phyloP scores from a whole-genome alignment of 192 early-diverging fungal genomes.

The Mortierella alpina region DNA sequence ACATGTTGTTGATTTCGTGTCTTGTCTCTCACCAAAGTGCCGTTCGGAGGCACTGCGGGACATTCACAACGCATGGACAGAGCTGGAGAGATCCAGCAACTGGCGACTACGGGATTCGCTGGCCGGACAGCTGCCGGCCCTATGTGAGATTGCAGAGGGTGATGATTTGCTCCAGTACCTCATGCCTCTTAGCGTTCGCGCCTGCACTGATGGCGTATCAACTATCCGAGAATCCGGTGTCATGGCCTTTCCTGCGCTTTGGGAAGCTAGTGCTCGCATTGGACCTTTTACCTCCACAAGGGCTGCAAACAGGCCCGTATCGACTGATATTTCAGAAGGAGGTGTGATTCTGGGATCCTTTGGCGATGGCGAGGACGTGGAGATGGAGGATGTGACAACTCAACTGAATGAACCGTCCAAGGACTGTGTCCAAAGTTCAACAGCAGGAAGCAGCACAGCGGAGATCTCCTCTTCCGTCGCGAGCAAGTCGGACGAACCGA shows the following conservation, averaged over 20 bases:
- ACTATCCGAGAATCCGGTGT: conserved; percentile 67
- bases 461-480: neutral
- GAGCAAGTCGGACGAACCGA: neutral
- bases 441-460: neutral
- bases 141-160: conserved; percentile 73
- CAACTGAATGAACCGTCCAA: conserved; percentile 3
- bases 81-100: conserved; percentile 67
- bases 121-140: conserved; percentile 73
- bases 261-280: conserved; percentile 27
- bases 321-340: neutral
- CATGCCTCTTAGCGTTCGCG: conserved; percentile 72
- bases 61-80: conserved; percentile 74
- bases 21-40: conserved; percentile 68
- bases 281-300: conserved; percentile 14
- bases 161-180: conserved; percentile 71
- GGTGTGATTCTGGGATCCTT: conserved; percentile 18
- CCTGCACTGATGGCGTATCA: conserved; percentile 63
- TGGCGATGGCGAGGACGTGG: conserved; percentile 46
- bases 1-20: conserved; percentile 75
- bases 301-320: neutral
- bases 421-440: neutral
- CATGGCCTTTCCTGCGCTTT: conserved; percentile 37
- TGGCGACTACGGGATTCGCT: conserved; percentile 83
- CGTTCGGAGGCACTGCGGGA: conserved; percentile 76
- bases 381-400: conserved; percentile 35